Evolutionary conservation across 106 monocot genomes (phyloP), one percentile per base, ranked within the genome.

Genomic region (Acorus calamus): DNA sequence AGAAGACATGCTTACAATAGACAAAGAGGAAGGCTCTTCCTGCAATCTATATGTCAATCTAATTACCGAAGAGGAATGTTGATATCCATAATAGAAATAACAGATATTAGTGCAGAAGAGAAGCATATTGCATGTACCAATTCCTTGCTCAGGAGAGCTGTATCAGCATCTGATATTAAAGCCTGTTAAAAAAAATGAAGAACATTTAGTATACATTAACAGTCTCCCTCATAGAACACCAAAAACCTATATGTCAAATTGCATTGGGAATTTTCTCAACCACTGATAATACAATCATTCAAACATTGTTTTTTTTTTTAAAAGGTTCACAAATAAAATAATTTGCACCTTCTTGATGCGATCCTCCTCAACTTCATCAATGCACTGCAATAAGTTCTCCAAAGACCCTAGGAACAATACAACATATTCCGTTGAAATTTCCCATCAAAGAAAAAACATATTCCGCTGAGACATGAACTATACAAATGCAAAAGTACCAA

Each of bases 321-420:
- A 46, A 46, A 0, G n/a, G n/a, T 59, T 42, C 10, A 5, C 64
- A 7, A 13, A 47, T 51, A 14, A 47, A 42, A 56, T n/a, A 46
- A 51, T 59, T 43, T 12, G 53, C 11, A 46, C 91, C 91, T 92
- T 71, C 69, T 66, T 86, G 66, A 94, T 72, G 43, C 84, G 75
- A 65, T 77, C 89, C n/a, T 94, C 86, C 61, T 84, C 74, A 66
- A 94, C 86, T 79, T 86, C 73, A 65, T 94, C 84, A 53, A 89
- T 81, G 80, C 72, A 72, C 13, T 76, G 62, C 69, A 94, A 69
- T 62, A 94, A 77, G 63, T 94, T 94, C 77, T 94, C 94, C 73
- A 94, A 53, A 44, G 86, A 86, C 69, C 94, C 94, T 94, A 66
- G 49, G 13, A 48, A 41, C 53, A 56, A 57, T 6, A 57, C 28